Conservation (phyloP, 2,329 filamentous ascomycete species). For the Penicillium sp. region DNA sequence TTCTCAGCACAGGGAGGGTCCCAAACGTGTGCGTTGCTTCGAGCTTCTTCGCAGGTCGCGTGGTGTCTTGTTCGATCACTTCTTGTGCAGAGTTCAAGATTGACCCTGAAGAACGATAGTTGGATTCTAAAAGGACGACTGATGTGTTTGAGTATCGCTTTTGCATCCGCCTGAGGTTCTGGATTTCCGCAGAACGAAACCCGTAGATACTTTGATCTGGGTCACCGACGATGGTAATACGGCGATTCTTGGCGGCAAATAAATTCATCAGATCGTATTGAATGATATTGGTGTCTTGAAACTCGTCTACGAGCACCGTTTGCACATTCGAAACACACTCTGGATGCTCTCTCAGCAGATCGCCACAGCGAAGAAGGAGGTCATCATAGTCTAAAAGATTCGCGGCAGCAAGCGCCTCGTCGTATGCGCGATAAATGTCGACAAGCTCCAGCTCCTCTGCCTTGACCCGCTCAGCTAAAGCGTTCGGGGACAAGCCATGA, state of each 20-base stretch:
- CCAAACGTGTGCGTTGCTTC: slow-evolving; percentile 80
- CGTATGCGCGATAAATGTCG: slow-evolving; percentile 72
- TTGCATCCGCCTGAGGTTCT: slow-evolving; percentile 80
- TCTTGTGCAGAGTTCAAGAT: slow-evolving; percentile 80
- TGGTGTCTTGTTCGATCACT: slow-evolving; percentile 87
- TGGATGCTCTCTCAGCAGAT: slow-evolving; percentile 73
- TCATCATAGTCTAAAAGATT: slow-evolving; percentile 96
- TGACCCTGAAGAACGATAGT: slow-evolving; percentile 86
- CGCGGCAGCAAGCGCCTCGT: slow-evolving; percentile 71
- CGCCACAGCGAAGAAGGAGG: slow-evolving; percentile 78
- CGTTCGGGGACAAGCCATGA: slow-evolving; percentile 54
- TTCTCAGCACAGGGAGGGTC: slow-evolving; percentile 77
- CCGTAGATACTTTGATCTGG: slow-evolving; percentile 98
- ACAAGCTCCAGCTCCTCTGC: slow-evolving; percentile 67
- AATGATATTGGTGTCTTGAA: slow-evolving; percentile 93
- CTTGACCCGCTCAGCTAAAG: slow-evolving; percentile 44
- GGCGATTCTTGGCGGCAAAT: slow-evolving; percentile 70
- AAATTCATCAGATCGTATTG: slow-evolving; percentile 94
- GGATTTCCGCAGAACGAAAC: slow-evolving; percentile 89
- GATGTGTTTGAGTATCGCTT: slow-evolving; percentile 75
- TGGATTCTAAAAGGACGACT: slow-evolving; percentile 85
- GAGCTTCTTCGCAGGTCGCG: slow-evolving; percentile 77
- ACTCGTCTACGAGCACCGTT: slow-evolving; percentile 92
- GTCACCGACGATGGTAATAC: slow-evolving; percentile 94
- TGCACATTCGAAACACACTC: slow-evolving; percentile 87